phyloP scores from a whole-genome alignment of 257 asterid species.

The Solanum appendiculatum region DNA sequence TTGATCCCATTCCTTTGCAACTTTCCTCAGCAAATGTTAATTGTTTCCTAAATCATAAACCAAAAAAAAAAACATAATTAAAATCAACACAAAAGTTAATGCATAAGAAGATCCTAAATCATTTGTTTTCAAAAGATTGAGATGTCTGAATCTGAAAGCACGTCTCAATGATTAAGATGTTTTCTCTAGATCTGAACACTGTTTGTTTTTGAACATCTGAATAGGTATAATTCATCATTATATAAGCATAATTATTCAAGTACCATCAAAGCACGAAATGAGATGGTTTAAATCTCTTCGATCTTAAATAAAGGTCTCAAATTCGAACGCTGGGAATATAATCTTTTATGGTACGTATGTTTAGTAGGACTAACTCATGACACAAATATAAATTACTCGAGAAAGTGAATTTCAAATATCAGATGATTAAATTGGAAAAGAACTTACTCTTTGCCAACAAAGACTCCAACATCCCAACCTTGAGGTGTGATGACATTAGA shows the following conservation, averaged over 20 bases:
- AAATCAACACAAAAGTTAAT: background rate
- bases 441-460: conserved; percentile 36
- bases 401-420: background rate
- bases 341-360: background rate
- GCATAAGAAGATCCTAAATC: no score
- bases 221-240: no score
- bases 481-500: conserved; percentile 29
- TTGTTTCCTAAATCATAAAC: conserved; percentile 18
- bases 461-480: conserved; percentile 52
- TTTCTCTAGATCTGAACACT: no score
- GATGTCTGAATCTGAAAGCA: no score
- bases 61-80: background rate
- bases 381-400: background rate
- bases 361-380: background rate
- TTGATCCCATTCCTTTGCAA: conserved; percentile 51
- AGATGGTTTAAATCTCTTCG: background rate
- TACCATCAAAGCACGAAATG: no score
- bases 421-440: background rate
- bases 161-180: no score
- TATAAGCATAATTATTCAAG: no score
- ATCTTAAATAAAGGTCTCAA: background rate
- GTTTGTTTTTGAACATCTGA: no score
- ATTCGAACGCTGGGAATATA: background rate
- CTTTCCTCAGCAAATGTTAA: conserved; percentile 48
- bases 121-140: no score